Evolutionary conservation across 345 rosid genomes (phyloP), one percentile per base, ranked within the genome.

Genomic region (Fremontodendron californicum): DNA sequence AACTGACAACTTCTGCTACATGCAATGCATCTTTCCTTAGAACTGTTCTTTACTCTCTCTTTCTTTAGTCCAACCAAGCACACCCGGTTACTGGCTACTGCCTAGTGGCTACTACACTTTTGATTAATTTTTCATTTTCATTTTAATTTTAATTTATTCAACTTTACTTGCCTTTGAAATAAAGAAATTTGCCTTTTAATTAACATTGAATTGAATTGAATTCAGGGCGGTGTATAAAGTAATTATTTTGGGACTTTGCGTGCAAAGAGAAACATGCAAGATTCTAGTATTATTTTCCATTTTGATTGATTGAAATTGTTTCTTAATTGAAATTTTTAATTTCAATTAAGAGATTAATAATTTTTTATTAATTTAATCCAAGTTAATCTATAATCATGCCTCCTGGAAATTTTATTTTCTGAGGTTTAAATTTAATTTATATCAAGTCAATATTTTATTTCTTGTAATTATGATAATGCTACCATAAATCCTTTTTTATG

Each of bases 11-110:
- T 46, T 48, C 78, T 8, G 49, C 77, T 27, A 73, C 81, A 80
- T 88, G 89, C 90, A 88, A 74, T 88, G 91, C 69, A 88, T 84
- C 80, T 81, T 71, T 65, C 64, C 55, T 18, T 8, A 29, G 15
- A 74, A 60, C 66, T 42, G 40, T 67, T 27, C 6, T 43, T 21
- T 43, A 74, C 80, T 58, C 11, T 43, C 66, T 74, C 43, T 16
- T 66, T 51, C 51, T 39, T 49, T 67, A 57, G 73, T 51, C 63
- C 73, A 79, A 71, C 70, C 78, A 74, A 71, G n/a, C n/a, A 43
- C 60, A 52, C 74, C 79, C 43, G 66, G 73, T 15, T 31, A 40
- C 43, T 5, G 10, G 5, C 40, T n/a, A n/a, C n/a, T n/a, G n/a
- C n/a, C n/a, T n/a, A n/a, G n/a, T n/a, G n/a, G n/a, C n/a, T n/a